Evolutionary conservation across 78 protist genomes (phyloP).

Genomic region (Reticulomyxa filosa): DNA sequence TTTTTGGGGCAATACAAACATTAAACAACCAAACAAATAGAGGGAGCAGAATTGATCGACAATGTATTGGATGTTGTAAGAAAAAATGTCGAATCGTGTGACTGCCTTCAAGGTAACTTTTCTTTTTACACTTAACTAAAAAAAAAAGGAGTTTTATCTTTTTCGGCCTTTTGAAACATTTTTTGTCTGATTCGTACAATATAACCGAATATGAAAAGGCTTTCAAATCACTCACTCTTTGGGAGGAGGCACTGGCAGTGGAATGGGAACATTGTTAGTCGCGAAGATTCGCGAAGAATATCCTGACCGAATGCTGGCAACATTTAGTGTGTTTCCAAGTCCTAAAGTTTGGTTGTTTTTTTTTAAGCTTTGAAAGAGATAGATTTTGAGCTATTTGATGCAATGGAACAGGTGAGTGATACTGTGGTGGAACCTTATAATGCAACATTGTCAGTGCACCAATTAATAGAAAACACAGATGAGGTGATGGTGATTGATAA

Average conservation of each 20-base stretch:
- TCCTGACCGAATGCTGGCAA: slow-evolving; percentile 84
- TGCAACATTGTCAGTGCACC: slow-evolving; percentile 83
- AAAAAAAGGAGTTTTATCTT: no score
- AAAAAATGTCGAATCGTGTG: slow-evolving; percentile 82
- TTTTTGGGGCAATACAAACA: no score
- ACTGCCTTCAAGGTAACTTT: slow-evolving; percentile 92
- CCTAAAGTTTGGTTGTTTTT: no score
- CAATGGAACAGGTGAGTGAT: no score
- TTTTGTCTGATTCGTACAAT: no score
- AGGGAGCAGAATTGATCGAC: slow-evolving; percentile 81
- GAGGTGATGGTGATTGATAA: slow-evolving; percentile 78
- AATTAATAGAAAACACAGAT: slow-evolving; percentile 86
- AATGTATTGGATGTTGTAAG: slow-evolving; percentile 77
- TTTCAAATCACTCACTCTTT: slow-evolving; percentile 91
- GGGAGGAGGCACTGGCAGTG: slow-evolving; percentile 99
- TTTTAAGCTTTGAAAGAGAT: no score
- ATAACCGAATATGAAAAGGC: no score
- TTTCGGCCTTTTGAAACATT: no score
- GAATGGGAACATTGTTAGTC: slow-evolving; percentile 44
- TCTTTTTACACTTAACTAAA: no score
- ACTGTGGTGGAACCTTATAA: slow-evolving; percentile 95
- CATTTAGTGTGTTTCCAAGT: slow-evolving; percentile 88
- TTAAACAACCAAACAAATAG: slow-evolving; percentile 92
- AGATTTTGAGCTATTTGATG: no score
- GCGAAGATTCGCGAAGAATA: slow-evolving; percentile 59